These are phyloP conservation scores for Yamadazyma atmosphaerica DNA, from an alignment of 1,139 yeast species.

Conservation along the genomic window DNA sequence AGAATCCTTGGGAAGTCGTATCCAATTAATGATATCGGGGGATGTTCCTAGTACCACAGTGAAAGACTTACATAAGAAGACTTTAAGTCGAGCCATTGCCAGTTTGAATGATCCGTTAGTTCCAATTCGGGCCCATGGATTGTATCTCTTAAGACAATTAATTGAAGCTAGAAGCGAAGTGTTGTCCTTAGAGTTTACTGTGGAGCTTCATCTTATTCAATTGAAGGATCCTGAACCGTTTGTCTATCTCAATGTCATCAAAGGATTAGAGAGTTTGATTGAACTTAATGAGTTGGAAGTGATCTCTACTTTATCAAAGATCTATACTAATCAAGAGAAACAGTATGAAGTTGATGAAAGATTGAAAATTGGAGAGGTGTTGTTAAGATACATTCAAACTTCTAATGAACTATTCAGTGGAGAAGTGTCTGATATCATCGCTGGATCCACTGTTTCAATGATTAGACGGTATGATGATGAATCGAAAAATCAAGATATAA, in stretches of 20 bases:
- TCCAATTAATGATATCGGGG: conserved; percentile 28
- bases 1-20: conserved; percentile 31
- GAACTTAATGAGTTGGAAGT: conserved; percentile 43
- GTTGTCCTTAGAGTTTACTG: conserved; percentile 53
- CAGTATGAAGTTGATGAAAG: conserved; percentile 57
- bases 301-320: conserved; percentile 36
- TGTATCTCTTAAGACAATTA: conserved; percentile 62
- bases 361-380: conserved; percentile 77
- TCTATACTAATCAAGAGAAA: conserved; percentile 38
- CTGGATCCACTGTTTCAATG: conserved; percentile 34
- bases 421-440: conserved; percentile 25
- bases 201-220: conserved; percentile 63
- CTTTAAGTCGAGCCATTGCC: conserved; percentile 56
- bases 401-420: conserved; percentile 52
- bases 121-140: conserved; percentile 86
- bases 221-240: conserved; percentile 82
- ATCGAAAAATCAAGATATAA: conserved; percentile 44
- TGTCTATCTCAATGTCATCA: conserved; percentile 79
- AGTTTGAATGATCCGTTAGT: conserved; percentile 75
- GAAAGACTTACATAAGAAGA: conserved; percentile 21
- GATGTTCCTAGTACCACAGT: conserved; percentile 17
- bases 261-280: conserved; percentile 66
- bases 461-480: conserved; percentile 34
- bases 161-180: conserved; percentile 51
- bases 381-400: conserved; percentile 56